A percentile compares a stretch with the other conserved stretches of the same genome.
These are phyloP conservation scores for Claviceps sorghi DNA, from an alignment of 2,329 filamentous ascomycete species.

Conservation along the genomic window DNA sequence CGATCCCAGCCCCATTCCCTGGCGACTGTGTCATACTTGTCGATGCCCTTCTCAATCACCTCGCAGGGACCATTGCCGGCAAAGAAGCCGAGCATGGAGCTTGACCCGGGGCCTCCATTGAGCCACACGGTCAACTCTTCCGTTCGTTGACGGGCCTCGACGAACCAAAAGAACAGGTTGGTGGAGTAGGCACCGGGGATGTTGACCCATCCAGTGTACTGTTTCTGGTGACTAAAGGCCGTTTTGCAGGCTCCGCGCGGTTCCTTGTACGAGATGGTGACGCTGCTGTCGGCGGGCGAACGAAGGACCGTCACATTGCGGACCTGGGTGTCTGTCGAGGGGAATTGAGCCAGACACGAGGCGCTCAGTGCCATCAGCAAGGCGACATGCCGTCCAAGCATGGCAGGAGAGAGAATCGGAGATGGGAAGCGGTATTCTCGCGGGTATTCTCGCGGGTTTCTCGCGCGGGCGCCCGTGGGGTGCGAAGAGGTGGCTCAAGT, in stretches of 20 bases:
- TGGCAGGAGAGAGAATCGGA: not conserved
- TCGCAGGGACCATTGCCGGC: slow-evolving; percentile 42
- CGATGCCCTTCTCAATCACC: slow-evolving; percentile 30
- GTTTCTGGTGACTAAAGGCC: slow-evolving; percentile 48
- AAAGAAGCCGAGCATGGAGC: slow-evolving; percentile 51
- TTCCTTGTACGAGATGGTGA: slow-evolving; percentile 54
- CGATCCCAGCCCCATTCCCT: slow-evolving; percentile 53
- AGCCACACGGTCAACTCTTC: slow-evolving; percentile 43
- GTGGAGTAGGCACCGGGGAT: slow-evolving; percentile 40
- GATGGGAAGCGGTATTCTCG: not conserved
- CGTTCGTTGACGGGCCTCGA: slow-evolving; percentile 28
- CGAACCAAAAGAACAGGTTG: slow-evolving; percentile 38
- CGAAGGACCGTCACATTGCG: slow-evolving; percentile 39
- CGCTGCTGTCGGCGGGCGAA: slow-evolving; percentile 47
- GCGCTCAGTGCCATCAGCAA: slow-evolving; percentile 8
- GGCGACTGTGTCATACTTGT: slow-evolving; percentile 38
- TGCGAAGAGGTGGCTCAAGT: not conserved
- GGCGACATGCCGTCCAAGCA: slow-evolving; percentile 9
- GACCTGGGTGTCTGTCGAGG: slow-evolving; percentile 14
- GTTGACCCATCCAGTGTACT: slow-evolving; percentile 56
- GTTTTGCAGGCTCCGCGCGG: slow-evolving; percentile 48
- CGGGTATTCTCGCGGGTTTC: too few species aligned
- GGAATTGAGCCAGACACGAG: slow-evolving; percentile 18
- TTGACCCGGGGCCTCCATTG: slow-evolving; percentile 52
- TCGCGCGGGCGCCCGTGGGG: not conserved